Percentiles rank a stretch among this genome's conserved stretches.
Conservation (phyloP, 805 yeast genomes). For the Suhomyces faveliae region DNA sequence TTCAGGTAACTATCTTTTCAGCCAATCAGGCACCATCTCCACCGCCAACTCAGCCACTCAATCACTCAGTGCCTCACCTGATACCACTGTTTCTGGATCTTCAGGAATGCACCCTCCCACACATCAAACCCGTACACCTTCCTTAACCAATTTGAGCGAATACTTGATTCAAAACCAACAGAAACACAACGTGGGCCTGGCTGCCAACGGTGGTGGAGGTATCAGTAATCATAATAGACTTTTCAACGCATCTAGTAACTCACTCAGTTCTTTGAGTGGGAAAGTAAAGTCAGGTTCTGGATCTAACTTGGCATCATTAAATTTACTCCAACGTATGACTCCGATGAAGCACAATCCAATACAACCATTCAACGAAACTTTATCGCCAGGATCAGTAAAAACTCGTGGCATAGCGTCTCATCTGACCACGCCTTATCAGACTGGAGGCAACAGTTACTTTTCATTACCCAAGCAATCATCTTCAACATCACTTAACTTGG, state of each 20-base stretch:
- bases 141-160: constrained; percentile 33
- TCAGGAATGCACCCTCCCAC: constrained; percentile 9
- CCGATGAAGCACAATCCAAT: constrained; percentile 32
- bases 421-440: constrained; percentile 19
- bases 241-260: constrained; percentile 18
- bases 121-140: constrained; percentile 16
- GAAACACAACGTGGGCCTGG: constrained; percentile 5
- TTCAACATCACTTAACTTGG: constrained; percentile 36
- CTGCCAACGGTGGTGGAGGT: constrained; percentile 7
- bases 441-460: constrained; percentile 13
- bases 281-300: constrained; percentile 25
- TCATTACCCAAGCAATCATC: constrained; percentile 26
- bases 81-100: constrained; percentile 12
- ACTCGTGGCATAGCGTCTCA: constrained; percentile 3
- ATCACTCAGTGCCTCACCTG: constrained; percentile 38
- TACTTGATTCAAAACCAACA: constrained; percentile 27
- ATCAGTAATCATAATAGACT: constrained; percentile 1
- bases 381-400: constrained; percentile 7
- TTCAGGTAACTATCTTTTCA: constrained; percentile 24
- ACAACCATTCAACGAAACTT: neutral
- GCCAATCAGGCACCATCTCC: constrained; percentile 22
- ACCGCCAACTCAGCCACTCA: constrained; percentile 26
- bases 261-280: constrained; percentile 19
- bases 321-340: constrained; percentile 36
- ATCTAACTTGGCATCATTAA: constrained; percentile 23